Conservation (phyloP, 768 basidiomycete genomes). For the Leccinum disarticulatum region DNA sequence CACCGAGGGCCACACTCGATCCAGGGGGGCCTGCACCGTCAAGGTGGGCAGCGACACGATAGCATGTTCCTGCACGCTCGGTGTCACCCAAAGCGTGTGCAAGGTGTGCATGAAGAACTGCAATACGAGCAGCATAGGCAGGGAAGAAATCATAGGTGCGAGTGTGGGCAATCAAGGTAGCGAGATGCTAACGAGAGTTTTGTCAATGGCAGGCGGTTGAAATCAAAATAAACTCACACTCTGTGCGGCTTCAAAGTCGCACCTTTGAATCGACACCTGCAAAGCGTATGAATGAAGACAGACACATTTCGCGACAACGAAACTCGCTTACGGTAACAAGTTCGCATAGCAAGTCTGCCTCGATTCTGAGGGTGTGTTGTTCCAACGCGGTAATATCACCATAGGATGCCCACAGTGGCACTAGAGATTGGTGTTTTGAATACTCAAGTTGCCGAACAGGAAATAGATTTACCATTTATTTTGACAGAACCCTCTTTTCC, state of each 20-base stretch:
- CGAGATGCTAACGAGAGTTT: slow-evolving; percentile 33
- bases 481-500: slow-evolving; percentile 19
- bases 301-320: neutral
- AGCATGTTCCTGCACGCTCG: slow-evolving; percentile 58
- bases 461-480: slow-evolving; percentile 14
- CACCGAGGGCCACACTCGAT: slow-evolving; percentile 11
- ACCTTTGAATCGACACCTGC: slow-evolving; percentile 65
- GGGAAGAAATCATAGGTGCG: slow-evolving; percentile 58
- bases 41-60: slow-evolving; percentile 58
- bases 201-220: neutral
- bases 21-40: slow-evolving; percentile 35
- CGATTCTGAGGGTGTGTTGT: slow-evolving; percentile 54
- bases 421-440: slow-evolving; percentile 30
- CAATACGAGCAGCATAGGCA: slow-evolving; percentile 58
- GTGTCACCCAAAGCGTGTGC: slow-evolving; percentile 62
- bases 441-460: neutral
- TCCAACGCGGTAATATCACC: slow-evolving; percentile 51
- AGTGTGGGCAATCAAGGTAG: slow-evolving; percentile 57
- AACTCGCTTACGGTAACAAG: slow-evolving; percentile 53
- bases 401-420: slow-evolving; percentile 54
- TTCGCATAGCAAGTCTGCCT: slow-evolving; percentile 72
- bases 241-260: slow-evolving; percentile 66
- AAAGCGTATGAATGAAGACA: neutral
- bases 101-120: slow-evolving; percentile 70
- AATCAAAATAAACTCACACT: slow-evolving; percentile 36